A percentile compares a stretch with the other conserved stretches of the same genome.
phyloP scores from a whole-genome alignment of 352 stramenopile species.

The Pythium volutum region DNA sequence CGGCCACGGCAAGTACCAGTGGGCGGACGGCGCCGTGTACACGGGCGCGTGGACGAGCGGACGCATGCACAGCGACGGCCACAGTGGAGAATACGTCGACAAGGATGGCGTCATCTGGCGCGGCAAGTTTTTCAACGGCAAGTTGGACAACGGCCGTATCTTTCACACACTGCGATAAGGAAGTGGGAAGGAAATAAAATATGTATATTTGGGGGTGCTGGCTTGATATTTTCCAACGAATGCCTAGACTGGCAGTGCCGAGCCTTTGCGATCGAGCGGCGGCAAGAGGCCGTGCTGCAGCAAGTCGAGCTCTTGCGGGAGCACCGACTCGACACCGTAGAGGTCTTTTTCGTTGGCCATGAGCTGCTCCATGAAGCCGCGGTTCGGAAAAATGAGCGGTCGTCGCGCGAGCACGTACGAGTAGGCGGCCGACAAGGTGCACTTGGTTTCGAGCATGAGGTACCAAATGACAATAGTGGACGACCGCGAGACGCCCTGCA shows the following conservation, averaged over 20 bases:
- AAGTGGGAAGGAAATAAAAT: constrained; percentile 1
- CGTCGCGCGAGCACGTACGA: constrained; percentile 75
- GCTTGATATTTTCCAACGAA: not conserved
- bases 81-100: constrained; percentile 64
- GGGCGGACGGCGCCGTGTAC: constrained; percentile 66
- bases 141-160: constrained; percentile 80
- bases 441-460: constrained; percentile 70
- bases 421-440: constrained; percentile 73
- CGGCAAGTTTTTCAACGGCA: constrained; percentile 75
- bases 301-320: constrained; percentile 58
- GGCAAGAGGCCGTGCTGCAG: constrained; percentile 63
- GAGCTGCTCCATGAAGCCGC: constrained; percentile 76
- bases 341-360: constrained; percentile 62
- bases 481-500: constrained; percentile 78
- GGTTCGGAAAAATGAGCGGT: constrained; percentile 77
- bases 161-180: constrained; percentile 77
- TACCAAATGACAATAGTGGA: constrained; percentile 80
- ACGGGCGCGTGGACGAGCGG: constrained; percentile 52
- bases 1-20: constrained; percentile 60
- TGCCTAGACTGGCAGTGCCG: constrained; percentile 30
- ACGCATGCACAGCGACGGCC: constrained; percentile 72
- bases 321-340: constrained; percentile 68
- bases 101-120: constrained; percentile 71
- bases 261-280: constrained; percentile 57
- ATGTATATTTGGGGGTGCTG: not conserved